Percentiles rank a stretch among this genome's conserved stretches.
phyloP scores from a whole-genome alignment of 495 filamentous ascomycete genomes.

The Hyaloscypha variabilis region DNA sequence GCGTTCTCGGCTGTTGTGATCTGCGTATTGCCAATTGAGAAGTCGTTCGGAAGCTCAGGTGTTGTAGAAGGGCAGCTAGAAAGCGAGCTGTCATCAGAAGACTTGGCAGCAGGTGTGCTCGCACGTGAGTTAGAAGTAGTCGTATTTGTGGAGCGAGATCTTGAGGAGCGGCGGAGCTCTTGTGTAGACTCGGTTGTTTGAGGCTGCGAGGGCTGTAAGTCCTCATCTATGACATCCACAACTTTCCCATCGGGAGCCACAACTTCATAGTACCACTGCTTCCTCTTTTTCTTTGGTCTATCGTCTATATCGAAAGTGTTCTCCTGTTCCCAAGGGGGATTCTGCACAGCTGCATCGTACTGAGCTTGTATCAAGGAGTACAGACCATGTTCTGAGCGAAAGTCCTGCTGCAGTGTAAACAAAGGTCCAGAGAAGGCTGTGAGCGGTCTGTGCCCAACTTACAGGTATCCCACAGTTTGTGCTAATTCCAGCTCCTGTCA shows the following conservation, averaged over 20 bases:
- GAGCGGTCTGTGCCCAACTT: conserved; percentile 29
- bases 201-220: neutral
- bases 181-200: neutral
- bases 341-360: conserved; percentile 49
- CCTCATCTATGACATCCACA: conserved; percentile 26
- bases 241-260: conserved; percentile 26
- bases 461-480: conserved; percentile 76
- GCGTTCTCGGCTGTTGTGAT: neutral
- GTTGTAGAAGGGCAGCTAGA: conserved; percentile 14
- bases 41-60: conserved; percentile 5
- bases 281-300: conserved; percentile 47
- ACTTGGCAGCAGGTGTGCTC: conserved; percentile 10
- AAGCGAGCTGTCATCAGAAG: conserved; percentile 6
- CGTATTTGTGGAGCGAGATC: conserved; percentile 19
- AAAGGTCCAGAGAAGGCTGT: conserved; percentile 7
- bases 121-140: conserved; percentile 18
- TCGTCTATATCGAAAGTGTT: conserved; percentile 37
- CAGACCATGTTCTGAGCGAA: conserved; percentile 69
- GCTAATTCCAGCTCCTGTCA: conserved; percentile 73
- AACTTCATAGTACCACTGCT: conserved; percentile 25
- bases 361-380: conserved; percentile 70
- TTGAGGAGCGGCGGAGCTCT: conserved; percentile 9
- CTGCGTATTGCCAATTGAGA: neutral
- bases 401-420: conserved; percentile 56
- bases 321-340: conserved; percentile 37